A percentile compares a stretch with the other conserved stretches of the same genome.
These are phyloP conservation scores for Puccinia triticina DNA, from an alignment of 1,284 basidiomycete genomes.

Conservation along the genomic window DNA sequence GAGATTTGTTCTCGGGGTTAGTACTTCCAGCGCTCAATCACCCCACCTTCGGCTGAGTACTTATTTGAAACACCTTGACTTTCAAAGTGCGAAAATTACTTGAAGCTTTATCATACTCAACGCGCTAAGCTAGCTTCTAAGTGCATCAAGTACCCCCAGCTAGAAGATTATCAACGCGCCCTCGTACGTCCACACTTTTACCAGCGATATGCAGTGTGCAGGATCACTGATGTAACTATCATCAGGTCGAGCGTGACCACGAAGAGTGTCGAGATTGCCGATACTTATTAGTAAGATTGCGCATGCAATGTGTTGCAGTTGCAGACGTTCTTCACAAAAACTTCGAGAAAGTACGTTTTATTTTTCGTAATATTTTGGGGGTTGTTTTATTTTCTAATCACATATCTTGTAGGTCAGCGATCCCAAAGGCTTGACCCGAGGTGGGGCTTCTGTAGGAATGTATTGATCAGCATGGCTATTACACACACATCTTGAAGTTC, in stretches of 20 bases:
- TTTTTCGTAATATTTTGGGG: not conserved
- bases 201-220: not conserved
- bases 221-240: not conserved
- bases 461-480: slow-evolving; percentile 1
- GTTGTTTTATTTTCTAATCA: not conserved
- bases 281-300: slow-evolving; percentile 33
- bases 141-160: slow-evolving; percentile 48
- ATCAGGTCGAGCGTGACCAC: slow-evolving; percentile 47
- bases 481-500: no score
- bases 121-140: slow-evolving; percentile 50
- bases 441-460: slow-evolving; percentile 48
- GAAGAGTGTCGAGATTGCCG: slow-evolving; percentile 50
- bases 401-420: slow-evolving; percentile 38
- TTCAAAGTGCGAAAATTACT: slow-evolving; percentile 45
- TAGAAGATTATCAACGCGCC: slow-evolving; percentile 50
- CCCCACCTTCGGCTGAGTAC: no score
- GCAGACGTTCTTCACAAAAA: slow-evolving; percentile 50
- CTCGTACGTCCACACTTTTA: slow-evolving; percentile 13
- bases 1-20: slow-evolving; percentile 48
- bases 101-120: slow-evolving; percentile 51
- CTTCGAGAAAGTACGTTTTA: slow-evolving; percentile 32
- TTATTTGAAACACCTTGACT: no score
- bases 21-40: not conserved
- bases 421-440: slow-evolving; percentile 48
- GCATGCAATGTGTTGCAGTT: slow-evolving; percentile 49